Evolutionary conservation across 768 basidiomycete genomes (phyloP).

Genomic region (Polyporus arcularius): DNA sequence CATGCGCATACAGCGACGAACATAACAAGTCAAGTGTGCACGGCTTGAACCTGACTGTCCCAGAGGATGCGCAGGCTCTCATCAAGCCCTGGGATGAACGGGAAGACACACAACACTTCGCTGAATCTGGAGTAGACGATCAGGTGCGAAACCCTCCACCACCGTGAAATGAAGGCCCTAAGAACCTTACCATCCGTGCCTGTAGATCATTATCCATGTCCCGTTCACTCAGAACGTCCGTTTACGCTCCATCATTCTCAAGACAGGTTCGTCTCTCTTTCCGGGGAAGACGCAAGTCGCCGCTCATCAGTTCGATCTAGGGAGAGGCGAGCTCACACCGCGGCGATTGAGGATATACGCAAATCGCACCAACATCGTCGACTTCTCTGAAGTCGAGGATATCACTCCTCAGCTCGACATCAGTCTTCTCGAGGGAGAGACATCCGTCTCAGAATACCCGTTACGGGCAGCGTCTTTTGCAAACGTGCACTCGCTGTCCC

Average conservation of each 20-base stretch:
- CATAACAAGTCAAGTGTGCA: conserved; percentile 56
- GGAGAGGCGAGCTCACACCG: conserved; percentile 77
- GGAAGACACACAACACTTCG: conserved; percentile 63
- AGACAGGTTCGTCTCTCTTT: conserved; percentile 57
- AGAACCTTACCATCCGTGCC: conserved; percentile 1
- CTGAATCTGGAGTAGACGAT: conserved; percentile 83
- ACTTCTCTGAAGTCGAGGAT: conserved; percentile 72
- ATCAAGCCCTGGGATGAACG: conserved; percentile 85
- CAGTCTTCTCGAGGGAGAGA: conserved; percentile 69
- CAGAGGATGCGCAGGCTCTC: conserved; percentile 73
- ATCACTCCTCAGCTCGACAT: conserved; percentile 73
- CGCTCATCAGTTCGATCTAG: conserved; percentile 36
- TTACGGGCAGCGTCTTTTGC: conserved; percentile 74
- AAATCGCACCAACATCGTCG: conserved; percentile 73
- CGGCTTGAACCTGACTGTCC: conserved; percentile 78
- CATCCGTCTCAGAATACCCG: conserved; percentile 73
- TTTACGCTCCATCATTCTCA: conserved; percentile 71
- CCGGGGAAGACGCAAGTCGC: conserved; percentile 1
- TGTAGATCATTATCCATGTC: conserved; percentile 76
- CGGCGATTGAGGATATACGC: conserved; percentile 75
- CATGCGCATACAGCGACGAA: conserved; percentile 2
- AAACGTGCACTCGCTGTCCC: conserved; percentile 68
- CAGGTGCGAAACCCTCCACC: conserved; percentile 52
- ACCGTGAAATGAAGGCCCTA: not conserved
- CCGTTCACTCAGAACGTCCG: conserved; percentile 81